Evolutionary conservation across 768 basidiomycete genomes (phyloP), one percentile per base, ranked within the genome.

Genomic region (Mycena venus): DNA sequence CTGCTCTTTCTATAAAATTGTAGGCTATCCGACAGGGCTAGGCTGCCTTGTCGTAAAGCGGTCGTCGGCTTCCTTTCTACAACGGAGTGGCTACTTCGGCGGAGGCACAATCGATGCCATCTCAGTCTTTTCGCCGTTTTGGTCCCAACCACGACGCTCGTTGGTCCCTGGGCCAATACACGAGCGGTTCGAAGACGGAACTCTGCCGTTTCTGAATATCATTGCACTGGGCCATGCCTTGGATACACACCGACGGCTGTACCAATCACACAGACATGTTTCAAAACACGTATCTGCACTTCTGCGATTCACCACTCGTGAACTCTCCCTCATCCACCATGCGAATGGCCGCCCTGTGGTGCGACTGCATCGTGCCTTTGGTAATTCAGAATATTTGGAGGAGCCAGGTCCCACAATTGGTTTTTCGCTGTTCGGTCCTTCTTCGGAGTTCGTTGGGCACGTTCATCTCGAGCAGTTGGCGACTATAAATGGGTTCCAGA

Each of bases 1-100:
- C 2, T 75, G 90, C 70, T 90, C 89, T 68, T 90, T 91, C 71
- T 91, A 91, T 80, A 91, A 91, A 72, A 90, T 91, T 84, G 88
- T 90, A 27, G 71, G 90, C 64, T 91, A 87, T 72, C 90, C 90
- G 10, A 90, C 90, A 0, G 90, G 91, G 19, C 84, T 91, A 12
- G 90, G 91, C 31, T 89, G 89, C 12, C 84, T 91, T 2, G 77
- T 91, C 40, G 88, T 88, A 27, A 87, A 87, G 70, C 85, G 88
- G 73, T 82, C 84, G 27, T 89, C 91, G 38, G 79, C 88, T 55
- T 78, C 79, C 7, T 76, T 69, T 32, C 78, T 89, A n/a, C 81
- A 86, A 51, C 84, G 88, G 9, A 68, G 32, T 23, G 88, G 88
- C 0, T 91, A 89, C 89, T 91, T 91, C 76, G 86, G 89, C 0